Percentiles rank a stretch among this genome's conserved stretches.
phyloP scores from a whole-genome alignment of 495 filamentous ascomycete species.

The Pyrenula massariospora region DNA sequence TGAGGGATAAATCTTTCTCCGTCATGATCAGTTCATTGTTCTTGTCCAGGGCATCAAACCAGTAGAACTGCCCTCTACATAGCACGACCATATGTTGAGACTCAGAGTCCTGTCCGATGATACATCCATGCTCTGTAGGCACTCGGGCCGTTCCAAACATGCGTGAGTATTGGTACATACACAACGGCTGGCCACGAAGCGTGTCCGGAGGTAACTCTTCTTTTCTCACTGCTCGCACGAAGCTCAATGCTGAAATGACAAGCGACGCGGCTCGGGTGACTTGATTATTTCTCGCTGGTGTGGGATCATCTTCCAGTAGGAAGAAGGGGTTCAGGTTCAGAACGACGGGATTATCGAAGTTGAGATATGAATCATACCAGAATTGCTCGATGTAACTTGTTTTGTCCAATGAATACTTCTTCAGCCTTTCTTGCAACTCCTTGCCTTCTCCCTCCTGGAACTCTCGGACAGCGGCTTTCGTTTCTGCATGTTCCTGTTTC shows the following conservation, averaged over 20 bases:
- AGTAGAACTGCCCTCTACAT: slow-evolving; percentile 95
- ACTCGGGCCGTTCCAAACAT: slow-evolving; percentile 93
- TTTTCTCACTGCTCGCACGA: slow-evolving; percentile 83
- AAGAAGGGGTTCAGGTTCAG: slow-evolving; percentile 98
- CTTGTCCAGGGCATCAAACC: slow-evolving; percentile 95
- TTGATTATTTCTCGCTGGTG: slow-evolving; percentile 89
- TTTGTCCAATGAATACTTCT: slow-evolving; percentile 85
- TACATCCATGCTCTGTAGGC: slow-evolving; percentile 88
- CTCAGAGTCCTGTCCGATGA: slow-evolving; percentile 84
- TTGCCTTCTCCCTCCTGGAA: slow-evolving; percentile 80
- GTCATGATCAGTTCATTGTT: slow-evolving; percentile 95
- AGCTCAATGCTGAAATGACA: slow-evolving; percentile 78
- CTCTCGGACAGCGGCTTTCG: slow-evolving; percentile 66
- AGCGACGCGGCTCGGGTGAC: slow-evolving; percentile 90
- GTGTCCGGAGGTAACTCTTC: slow-evolving; percentile 91
- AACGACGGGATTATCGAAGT: slow-evolving; percentile 95
- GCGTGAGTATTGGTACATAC: slow-evolving; percentile 97
- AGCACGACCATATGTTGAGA: slow-evolving; percentile 90
- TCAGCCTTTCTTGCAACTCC: slow-evolving; percentile 75
- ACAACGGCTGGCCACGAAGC: slow-evolving; percentile 67
- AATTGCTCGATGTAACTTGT: slow-evolving; percentile 99
- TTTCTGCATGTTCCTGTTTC: slow-evolving; percentile 71
- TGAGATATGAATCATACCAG: slow-evolving; percentile 98
- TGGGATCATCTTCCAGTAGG: slow-evolving; percentile 93
- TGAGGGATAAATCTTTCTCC: slow-evolving; percentile 85